A percentile compares a stretch with the other conserved stretches of the same genome.
Evolutionary conservation across 1,139 yeast genomes (phyloP).

Genomic region (Meyerozyma elateridarum): DNA sequence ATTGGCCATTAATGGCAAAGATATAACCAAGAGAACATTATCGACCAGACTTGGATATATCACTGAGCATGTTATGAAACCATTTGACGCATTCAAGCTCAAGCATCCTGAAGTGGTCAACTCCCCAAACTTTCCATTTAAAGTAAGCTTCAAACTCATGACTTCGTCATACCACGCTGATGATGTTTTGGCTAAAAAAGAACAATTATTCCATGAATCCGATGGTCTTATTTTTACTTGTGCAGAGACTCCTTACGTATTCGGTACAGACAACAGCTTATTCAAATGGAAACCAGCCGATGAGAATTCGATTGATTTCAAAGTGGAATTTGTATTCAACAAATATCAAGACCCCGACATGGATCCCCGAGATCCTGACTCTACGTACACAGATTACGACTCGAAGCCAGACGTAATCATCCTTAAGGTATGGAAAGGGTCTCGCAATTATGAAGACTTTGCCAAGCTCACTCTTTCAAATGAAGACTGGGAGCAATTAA

Average conservation of each 20-base stretch:
- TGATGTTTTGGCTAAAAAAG: constrained; percentile 70
- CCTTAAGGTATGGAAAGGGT: constrained; percentile 80
- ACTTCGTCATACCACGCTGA: constrained; percentile 73
- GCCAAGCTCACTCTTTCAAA: constrained; percentile 59
- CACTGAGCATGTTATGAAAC: constrained; percentile 75
- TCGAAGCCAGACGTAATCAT: constrained; percentile 61
- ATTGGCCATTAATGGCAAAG: constrained; percentile 72
- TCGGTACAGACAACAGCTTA: constrained; percentile 79
- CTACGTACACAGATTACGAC: constrained; percentile 78
- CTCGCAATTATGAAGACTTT: constrained; percentile 56
- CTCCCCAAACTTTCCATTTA: constrained; percentile 72
- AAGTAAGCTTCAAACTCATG: constrained; percentile 83
- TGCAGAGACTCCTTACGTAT: constrained; percentile 78
- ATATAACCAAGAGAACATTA: constrained; percentile 63
- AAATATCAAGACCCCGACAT: constrained; percentile 62
- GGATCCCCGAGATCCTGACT: constrained; percentile 67
- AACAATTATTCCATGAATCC: constrained; percentile 76
- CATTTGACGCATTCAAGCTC: constrained; percentile 67
- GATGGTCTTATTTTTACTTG: constrained; percentile 96
- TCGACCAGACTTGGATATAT: constrained; percentile 84
- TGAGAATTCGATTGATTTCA: constrained; percentile 90
- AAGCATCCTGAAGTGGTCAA: constrained; percentile 68
- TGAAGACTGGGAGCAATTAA: constrained; percentile 79
- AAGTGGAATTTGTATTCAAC: constrained; percentile 64
- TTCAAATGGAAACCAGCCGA: constrained; percentile 97